These are phyloP conservation scores for Pleurotus eryngii DNA, from an alignment of 768 basidiomycete genomes.

Conservation along the genomic window DNA sequence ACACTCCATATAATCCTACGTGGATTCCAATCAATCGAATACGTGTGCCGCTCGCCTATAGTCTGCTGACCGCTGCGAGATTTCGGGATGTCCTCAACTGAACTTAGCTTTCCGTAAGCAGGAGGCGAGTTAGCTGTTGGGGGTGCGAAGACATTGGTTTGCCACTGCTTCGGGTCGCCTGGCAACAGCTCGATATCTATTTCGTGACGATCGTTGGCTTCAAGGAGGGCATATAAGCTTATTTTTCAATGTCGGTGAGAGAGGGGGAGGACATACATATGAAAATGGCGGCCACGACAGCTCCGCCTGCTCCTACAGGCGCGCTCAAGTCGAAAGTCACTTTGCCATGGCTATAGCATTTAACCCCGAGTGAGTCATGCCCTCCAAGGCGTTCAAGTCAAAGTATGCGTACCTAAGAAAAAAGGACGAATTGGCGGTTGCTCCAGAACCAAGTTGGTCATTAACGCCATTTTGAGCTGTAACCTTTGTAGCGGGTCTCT, in stretches of 20 bases:
- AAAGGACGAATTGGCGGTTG: conserved; percentile 40
- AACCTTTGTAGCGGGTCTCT: conserved; percentile 26
- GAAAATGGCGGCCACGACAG: conserved; percentile 38
- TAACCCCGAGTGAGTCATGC: background rate
- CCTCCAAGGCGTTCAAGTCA: background rate
- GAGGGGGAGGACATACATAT: conserved; percentile 23
- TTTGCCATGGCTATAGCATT: conserved; percentile 27
- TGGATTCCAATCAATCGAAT: conserved; percentile 37
- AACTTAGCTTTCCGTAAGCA: conserved; percentile 34
- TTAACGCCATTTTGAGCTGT: conserved; percentile 29
- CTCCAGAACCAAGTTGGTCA: conserved; percentile 31
- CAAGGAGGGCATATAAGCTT: background rate
- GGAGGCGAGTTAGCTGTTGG: conserved; percentile 24
- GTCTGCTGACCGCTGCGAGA: conserved; percentile 1
- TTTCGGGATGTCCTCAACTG: conserved; percentile 22
- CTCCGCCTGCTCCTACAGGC: conserved; percentile 27
- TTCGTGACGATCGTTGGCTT: conserved; percentile 29
- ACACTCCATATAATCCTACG: conserved; percentile 38
- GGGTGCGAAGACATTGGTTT: conserved; percentile 39
- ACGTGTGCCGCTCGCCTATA: conserved; percentile 23
- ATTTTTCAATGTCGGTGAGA: background rate
- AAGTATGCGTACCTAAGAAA: conserved; percentile 10
- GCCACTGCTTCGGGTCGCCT: conserved; percentile 34
- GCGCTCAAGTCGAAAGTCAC: conserved; percentile 30
- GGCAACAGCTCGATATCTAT: conserved; percentile 42